A percentile compares a stretch with the other conserved stretches of the same genome.
Conservation (phyloP, 2,329 filamentous ascomycete genomes). For the Ophiostoma tasmaniense region DNA sequence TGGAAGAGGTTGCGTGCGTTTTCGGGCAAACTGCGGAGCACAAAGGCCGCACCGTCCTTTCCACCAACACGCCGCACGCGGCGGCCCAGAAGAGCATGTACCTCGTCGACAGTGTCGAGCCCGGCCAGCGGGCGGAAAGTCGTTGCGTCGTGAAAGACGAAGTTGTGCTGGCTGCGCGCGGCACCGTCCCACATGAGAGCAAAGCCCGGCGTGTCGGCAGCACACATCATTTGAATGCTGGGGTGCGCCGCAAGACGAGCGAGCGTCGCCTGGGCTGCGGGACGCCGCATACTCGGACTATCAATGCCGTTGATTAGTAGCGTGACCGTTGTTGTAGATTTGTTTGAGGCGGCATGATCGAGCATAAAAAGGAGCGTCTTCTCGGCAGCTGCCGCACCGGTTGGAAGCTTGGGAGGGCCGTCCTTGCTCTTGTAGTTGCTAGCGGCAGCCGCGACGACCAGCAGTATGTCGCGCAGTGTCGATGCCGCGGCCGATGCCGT, state of each 20-base stretch:
- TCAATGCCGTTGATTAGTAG: slow-evolving; percentile 84
- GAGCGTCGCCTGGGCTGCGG: slow-evolving; percentile 61
- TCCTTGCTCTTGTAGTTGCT: background rate
- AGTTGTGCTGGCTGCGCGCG: slow-evolving; percentile 61
- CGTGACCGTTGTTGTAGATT: slow-evolving; percentile 40
- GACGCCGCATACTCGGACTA: slow-evolving; percentile 63
- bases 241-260: slow-evolving; percentile 68
- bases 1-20: slow-evolving; percentile 85
- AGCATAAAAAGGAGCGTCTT: slow-evolving; percentile 57
- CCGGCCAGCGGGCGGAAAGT: slow-evolving; percentile 66
- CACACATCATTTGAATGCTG: slow-evolving; percentile 64
- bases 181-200: slow-evolving; percentile 82
- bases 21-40: slow-evolving; percentile 80
- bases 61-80: slow-evolving; percentile 73
- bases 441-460: slow-evolving; percentile 53
- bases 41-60: slow-evolving; percentile 84
- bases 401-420: slow-evolving; percentile 36
- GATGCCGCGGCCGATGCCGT: slow-evolving; percentile 25
- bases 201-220: slow-evolving; percentile 82
- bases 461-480: slow-evolving; percentile 60
- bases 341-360: slow-evolving; percentile 33
- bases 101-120: slow-evolving; percentile 76
- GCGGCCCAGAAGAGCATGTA: slow-evolving; percentile 77
- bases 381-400: slow-evolving; percentile 60
- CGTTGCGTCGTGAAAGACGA: slow-evolving; percentile 88